Base-by-base conservation (phyloP, 1,284 basidiomycete genomes). In the Coriolopsis trogii region DNA sequence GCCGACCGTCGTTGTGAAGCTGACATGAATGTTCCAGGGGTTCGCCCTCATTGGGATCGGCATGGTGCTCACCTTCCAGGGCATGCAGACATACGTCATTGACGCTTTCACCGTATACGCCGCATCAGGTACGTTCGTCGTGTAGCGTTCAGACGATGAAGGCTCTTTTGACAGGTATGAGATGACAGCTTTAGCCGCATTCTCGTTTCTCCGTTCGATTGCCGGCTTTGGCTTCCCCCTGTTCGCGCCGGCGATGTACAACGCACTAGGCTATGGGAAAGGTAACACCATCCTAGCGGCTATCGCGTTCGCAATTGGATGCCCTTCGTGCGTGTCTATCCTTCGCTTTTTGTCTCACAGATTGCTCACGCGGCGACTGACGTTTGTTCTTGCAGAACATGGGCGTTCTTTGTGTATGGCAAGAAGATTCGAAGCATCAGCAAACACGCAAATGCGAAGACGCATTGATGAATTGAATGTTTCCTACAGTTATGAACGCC, bases 141-240 rank as follows among this genome's bases (percentile, higher is more conserved):
- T 16, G 15, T 25, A 3, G n/a, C n/a, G n/a, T n/a, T n/a, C n/a
- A n/a, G n/a, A n/a, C n/a, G n/a, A n/a, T n/a, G n/a, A n/a, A n/a
- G n/a, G n/a, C 41, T 16, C 29, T 20, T 28, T 30, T 24, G 15
- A 25, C 12, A 2, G 5, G 20, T 26, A 16, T 3, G 26, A 28
- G 36, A 7, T 21, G 29, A 25, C 47, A 80, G 85, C 85, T 1
- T 68, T 87, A 3, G 84, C 83, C 0, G 80, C 82, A 0, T 77
- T 79, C 10, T 69, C 78, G 0, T 84, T 65, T 65, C 65, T 86
- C 6, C 79, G 85, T 28, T 80, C 82, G 0, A 51, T 86, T 0
- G 79, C 79, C 1, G 83, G 85, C 2, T 86, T 85, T 45, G 81
- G 77, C 2, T 88, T 88, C 63, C 86, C 86, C 6, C 65, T 88